Conservation (phyloP, 306 rosid species). For the Prunus fruticosa region DNA sequence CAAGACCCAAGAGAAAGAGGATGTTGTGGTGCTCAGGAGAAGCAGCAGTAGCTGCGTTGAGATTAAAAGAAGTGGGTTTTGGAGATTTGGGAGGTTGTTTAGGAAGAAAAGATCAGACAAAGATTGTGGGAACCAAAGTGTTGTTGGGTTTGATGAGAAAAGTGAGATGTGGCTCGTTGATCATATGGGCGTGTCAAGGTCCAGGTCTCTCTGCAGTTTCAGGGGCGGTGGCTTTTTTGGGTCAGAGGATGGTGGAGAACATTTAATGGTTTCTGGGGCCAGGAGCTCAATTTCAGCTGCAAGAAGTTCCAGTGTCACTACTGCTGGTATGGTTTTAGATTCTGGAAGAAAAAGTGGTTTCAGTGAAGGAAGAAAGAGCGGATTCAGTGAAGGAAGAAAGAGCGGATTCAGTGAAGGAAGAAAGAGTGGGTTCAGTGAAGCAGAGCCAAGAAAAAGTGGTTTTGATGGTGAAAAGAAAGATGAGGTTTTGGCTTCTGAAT, state of each 20-base stretch:
- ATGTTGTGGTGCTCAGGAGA: constrained; percentile 49
- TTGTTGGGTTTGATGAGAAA: constrained; percentile 69
- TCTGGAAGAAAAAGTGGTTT: constrained; percentile 86
- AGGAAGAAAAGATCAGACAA: constrained; percentile 62
- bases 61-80: constrained; percentile 56
- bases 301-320: constrained; percentile 87
- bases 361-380: constrained; percentile 73
- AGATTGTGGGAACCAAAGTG: constrained; percentile 59
- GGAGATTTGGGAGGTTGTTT: constrained; percentile 76
- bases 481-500: constrained; percentile 33
- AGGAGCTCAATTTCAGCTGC: constrained; percentile 96
- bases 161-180: constrained; percentile 61
- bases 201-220: constrained; percentile 91
- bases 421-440: constrained; percentile 89
- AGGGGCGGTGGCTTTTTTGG: constrained; percentile 65
- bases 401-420: constrained; percentile 67
- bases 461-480: constrained; percentile 57
- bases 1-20: constrained; percentile 47
- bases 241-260: constrained; percentile 82
- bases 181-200: constrained; percentile 74
- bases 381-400: constrained; percentile 47
- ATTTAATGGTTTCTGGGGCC: constrained; percentile 62
- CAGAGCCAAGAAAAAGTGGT: constrained; percentile 70
- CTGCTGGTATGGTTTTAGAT: constrained; percentile 64
- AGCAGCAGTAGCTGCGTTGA: constrained; percentile 80